Base-by-base conservation (phyloP, 305 asterid genomes). In the Nicotiana rustica region DNA sequence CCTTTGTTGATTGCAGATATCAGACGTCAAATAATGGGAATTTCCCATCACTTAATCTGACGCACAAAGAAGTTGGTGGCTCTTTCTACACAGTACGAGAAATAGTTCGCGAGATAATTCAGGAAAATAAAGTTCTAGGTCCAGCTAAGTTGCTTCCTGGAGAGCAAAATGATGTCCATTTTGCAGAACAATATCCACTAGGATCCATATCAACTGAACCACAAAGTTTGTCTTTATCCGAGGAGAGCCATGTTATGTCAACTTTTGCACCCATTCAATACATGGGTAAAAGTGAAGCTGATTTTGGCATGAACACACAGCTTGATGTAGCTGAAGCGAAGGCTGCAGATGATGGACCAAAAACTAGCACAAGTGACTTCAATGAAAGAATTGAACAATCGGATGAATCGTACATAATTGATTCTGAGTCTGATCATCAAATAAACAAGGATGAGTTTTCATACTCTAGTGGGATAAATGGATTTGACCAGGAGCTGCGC, bases 21-120 rank as follows among this genome's bases (percentile, higher is more conserved):
- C 98, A 94, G 90, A 86, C 66, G 47, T 88, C 90, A n/a, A 93
- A 94, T 79, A 64, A 86, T 47, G 98, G 98, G 25, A 90, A 80
- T 83, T 96, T 96, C 35, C 99, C 99, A 5, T 93, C 98, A 35
- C 93, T 96, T 87, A 94, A 89, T 88, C 94, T 94, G 85, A 88
- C 99, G 47, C 99, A 96, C 91, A 96, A 96, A 84, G 98, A 94
- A 92, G 99, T 96, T 78, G 99, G 98, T 81, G 98, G 99, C 83
- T 96, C 99, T 61, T 96, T 93, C 91, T 96, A 96, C 85, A 94
- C 92, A 3, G 98, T 96, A 31, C 91, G 99, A 61, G 99, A 96
- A 88, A 90, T 93, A 83, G 97, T 96, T 83, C 88, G 99, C 47
- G 99, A 96, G 86, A 90, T 96, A 66, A 96, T 96, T 89, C 99